These are phyloP conservation scores for Dothistroma septosporum DNA, from an alignment of 2,329 filamentous ascomycete genomes.

Conservation along the genomic window DNA sequence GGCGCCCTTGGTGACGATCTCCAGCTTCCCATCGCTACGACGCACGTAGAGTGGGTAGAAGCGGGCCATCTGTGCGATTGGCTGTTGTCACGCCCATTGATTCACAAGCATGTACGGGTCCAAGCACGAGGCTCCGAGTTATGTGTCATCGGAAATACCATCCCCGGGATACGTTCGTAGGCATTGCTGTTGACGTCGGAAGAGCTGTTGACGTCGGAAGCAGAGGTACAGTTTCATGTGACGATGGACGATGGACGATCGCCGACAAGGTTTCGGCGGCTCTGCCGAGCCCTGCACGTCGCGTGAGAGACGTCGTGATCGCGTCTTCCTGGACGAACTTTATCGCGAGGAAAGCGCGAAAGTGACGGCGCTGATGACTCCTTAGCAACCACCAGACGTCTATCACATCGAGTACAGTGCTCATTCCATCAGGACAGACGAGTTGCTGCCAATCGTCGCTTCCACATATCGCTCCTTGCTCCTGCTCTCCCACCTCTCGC, in stretches of 20 bases:
- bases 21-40: constrained; percentile 48
- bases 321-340: neutral
- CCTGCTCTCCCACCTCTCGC: neutral
- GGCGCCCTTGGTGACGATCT: constrained; percentile 46
- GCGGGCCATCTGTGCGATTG: constrained; percentile 36
- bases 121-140: no score
- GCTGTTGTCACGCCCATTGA: neutral
- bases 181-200: no score
- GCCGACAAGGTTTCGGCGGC: constrained; percentile 4
- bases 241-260: neutral
- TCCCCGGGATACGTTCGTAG: no score
- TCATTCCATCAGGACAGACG: neutral
- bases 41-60: constrained; percentile 48
- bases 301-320: neutral
- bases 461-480: neutral
- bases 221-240: neutral
- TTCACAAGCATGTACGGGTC: no score
- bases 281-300: constrained; percentile 1
- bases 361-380: neutral
- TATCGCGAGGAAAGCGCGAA: neutral
- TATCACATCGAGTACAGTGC: neutral
- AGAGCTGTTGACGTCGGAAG: no score
- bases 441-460: neutral
- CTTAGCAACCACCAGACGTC: neutral
- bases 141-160: no score